Evolutionary conservation across 1,284 basidiomycete genomes (phyloP).

Genomic region (Omphalotus olearius): DNA sequence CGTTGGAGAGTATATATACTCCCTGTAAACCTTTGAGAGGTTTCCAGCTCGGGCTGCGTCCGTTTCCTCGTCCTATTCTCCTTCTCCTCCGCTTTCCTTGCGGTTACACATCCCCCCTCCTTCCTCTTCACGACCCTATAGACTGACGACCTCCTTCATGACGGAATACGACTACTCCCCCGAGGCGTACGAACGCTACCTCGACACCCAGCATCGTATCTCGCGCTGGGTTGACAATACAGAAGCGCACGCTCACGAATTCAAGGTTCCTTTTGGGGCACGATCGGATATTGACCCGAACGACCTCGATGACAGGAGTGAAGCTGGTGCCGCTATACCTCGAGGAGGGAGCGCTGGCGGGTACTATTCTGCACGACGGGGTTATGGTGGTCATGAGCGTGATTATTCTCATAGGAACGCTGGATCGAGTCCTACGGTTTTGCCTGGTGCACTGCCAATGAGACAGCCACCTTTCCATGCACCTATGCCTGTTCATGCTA

Average conservation of each 20-base stretch:
- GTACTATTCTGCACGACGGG: not conserved
- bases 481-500: not conserved
- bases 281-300: constrained; percentile 11
- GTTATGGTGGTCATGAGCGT: not conserved
- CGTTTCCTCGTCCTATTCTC: not conserved
- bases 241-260: constrained; percentile 11
- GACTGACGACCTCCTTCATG: constrained; percentile 4
- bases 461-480: not conserved
- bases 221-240: constrained; percentile 14
- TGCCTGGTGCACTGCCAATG: not conserved
- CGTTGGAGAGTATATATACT: no score
- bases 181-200: constrained; percentile 13
- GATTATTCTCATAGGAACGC: not conserved
- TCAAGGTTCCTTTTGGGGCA: constrained; percentile 9
- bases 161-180: constrained; percentile 17
- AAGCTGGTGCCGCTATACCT: constrained; percentile 3
- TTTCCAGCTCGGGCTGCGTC: not conserved
- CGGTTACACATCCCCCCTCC: not conserved
- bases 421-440: not conserved
- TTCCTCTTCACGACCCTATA: not conserved
- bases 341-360: constrained; percentile 1
- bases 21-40: no score
- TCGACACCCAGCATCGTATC: constrained; percentile 12
- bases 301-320: constrained; percentile 7
- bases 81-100: not conserved